Conservation (phyloP, 2,329 filamentous ascomycete genomes). For the Monosporascus sp. region DNA sequence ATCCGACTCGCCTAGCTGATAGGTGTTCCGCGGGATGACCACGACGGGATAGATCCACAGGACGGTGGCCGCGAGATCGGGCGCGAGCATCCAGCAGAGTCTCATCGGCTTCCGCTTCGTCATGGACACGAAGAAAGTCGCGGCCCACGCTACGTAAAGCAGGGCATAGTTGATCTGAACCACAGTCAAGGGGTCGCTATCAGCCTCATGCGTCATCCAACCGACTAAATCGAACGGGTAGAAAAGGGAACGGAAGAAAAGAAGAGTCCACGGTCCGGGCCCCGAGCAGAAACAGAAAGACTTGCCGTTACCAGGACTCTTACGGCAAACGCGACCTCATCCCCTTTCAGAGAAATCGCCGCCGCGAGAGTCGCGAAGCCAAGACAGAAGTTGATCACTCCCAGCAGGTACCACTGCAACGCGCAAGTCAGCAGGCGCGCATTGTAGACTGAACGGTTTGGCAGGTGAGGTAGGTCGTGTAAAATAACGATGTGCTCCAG, state of each 20-base stretch:
- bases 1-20: not conserved
- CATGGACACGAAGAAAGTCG: not conserved
- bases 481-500: too few relatives aligned
- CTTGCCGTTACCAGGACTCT: not conserved
- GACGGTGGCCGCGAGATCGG: slow-evolving; percentile 14
- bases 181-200: not conserved
- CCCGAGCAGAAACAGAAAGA: not conserved
- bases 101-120: not conserved
- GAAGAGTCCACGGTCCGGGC: not conserved
- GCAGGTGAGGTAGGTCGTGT: too few relatives aligned
- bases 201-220: not conserved
- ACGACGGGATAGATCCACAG: not conserved
- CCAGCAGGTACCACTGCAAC: not conserved
- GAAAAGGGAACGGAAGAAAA: too few relatives aligned
- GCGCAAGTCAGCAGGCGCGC: not conserved
- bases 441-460: too few relatives aligned
- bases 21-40: not conserved
- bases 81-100: not conserved
- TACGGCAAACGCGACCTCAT: not conserved
- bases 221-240: too few relatives aligned
- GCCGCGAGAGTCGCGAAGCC: not conserved
- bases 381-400: not conserved
- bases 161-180: not conserved
- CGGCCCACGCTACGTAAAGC: not conserved
- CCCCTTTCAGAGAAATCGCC: not conserved